Conservation (phyloP, 1,284 basidiomycete species). For the Ustilago loliicola region DNA sequence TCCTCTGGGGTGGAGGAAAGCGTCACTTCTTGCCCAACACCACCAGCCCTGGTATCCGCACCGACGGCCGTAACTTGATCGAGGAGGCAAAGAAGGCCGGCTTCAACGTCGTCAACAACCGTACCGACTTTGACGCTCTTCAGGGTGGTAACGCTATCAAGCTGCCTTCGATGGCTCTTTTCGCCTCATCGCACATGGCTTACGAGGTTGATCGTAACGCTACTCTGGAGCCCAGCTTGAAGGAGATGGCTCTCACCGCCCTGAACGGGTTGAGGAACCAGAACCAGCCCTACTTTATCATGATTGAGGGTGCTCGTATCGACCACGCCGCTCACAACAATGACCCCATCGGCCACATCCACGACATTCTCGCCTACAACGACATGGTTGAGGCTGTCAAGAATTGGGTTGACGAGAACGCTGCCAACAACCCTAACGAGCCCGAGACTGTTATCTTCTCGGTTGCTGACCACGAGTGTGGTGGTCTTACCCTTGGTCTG, state of each 20-base stretch:
- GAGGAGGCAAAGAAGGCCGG: conserved; percentile 59
- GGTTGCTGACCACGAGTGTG: conserved; percentile 68
- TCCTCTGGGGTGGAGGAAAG: conserved; percentile 68
- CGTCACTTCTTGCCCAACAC: conserved; percentile 68
- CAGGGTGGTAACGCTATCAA: conserved; percentile 34
- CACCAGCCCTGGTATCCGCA: conserved; percentile 59
- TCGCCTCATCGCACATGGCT: conserved; percentile 63
- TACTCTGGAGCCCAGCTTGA: conserved; percentile 62
- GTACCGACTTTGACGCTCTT: conserved; percentile 63
- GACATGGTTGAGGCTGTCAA: conserved; percentile 55
- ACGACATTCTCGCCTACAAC: conserved; percentile 68
- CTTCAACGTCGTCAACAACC: conserved; percentile 58
- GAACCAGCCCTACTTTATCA: conserved; percentile 69
- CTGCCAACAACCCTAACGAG: conserved; percentile 35
- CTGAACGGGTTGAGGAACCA: conserved; percentile 61
- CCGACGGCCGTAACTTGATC: conserved; percentile 63
- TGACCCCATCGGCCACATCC: conserved; percentile 65
- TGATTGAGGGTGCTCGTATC: conserved; percentile 66
- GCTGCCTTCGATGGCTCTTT: conserved; percentile 62
- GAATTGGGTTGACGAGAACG: conserved; percentile 59
- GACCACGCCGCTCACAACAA: conserved; percentile 70
- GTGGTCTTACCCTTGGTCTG: conserved; percentile 61
- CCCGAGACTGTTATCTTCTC: conserved; percentile 62
- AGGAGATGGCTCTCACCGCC: conserved; percentile 68
- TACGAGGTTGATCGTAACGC: conserved; percentile 70